Evolutionary conservation across 2,329 filamentous ascomycete genomes (phyloP).

Genomic region (Epichloe typhina): DNA sequence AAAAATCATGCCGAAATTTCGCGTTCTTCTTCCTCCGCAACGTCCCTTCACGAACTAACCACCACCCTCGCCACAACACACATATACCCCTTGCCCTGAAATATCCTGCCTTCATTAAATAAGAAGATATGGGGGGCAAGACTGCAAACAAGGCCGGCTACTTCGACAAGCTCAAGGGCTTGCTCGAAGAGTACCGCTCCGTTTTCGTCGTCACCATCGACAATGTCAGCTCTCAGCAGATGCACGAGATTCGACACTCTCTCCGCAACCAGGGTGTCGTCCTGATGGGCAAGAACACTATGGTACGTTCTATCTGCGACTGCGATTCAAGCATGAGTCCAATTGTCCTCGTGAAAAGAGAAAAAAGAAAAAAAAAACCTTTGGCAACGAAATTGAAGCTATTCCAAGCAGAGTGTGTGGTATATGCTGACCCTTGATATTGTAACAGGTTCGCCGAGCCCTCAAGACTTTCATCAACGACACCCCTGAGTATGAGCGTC

Average conservation of each 20-base stretch:
- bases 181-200: slow-evolving; percentile 92
- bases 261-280: slow-evolving; percentile 89
- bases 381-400: not conserved
- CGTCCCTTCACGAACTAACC: slow-evolving; percentile 5
- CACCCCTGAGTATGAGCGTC: slow-evolving; percentile 93
- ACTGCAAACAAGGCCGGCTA: slow-evolving; percentile 85
- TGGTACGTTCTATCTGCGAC: slow-evolving; percentile 47
- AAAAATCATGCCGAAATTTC: slow-evolving; percentile 13
- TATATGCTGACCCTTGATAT: slow-evolving; percentile 8
- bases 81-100: slow-evolving; percentile 63
- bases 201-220: slow-evolving; percentile 96
- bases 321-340: not conserved
- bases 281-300: slow-evolving; percentile 99
- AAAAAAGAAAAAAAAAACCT: too few species aligned
- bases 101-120: slow-evolving; percentile 84
- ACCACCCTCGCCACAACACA: slow-evolving; percentile 12
- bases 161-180: slow-evolving; percentile 98
- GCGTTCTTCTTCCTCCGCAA: not conserved
- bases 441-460: slow-evolving; percentile 71
- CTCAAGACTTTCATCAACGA: slow-evolving; percentile 88
- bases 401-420: not conserved
- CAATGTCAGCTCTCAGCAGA: slow-evolving; percentile 99
- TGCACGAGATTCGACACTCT: slow-evolving; percentile 97
- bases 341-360: too few species aligned
- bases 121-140: slow-evolving; percentile 99